A percentile compares a stretch with the other conserved stretches of the same genome.
Evolutionary conservation across 2,329 filamentous ascomycete species (phyloP).

Genomic region (Cytospora chrysosperma): DNA sequence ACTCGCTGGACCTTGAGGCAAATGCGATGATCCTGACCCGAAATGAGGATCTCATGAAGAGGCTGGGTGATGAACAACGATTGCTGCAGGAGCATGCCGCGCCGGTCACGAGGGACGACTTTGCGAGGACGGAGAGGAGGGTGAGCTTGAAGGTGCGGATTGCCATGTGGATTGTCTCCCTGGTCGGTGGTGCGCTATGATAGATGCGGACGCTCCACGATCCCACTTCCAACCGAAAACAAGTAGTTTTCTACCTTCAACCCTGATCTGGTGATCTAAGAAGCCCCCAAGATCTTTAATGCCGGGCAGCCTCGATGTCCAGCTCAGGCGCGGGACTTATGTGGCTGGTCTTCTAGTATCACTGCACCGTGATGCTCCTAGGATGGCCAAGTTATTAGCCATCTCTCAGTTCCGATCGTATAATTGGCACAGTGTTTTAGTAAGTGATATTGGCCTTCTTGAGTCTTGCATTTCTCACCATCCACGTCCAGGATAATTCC

Average conservation of each 20-base stretch:
- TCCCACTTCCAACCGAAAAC: background rate
- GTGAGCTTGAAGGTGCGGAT: conserved; percentile 82
- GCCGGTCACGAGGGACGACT: conserved; percentile 71
- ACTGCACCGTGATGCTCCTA: background rate
- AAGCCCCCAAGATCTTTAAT: background rate
- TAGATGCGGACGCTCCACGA: background rate
- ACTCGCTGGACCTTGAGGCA: conserved; percentile 86
- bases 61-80: conserved; percentile 75
- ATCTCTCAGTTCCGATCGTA: background rate
- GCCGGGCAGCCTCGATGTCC: background rate
- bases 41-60: conserved; percentile 67
- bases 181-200: conserved; percentile 84
- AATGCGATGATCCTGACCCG: conserved; percentile 83
- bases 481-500: too few species aligned
- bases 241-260: too few species aligned
- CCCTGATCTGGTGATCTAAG: background rate
- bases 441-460: too few species aligned
- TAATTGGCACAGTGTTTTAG: too few species aligned
- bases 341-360: background rate
- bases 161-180: conserved; percentile 90
- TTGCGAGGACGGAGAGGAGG: conserved; percentile 76
- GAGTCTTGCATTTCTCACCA: too few species aligned
- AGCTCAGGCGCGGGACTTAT: background rate
- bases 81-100: conserved; percentile 76
- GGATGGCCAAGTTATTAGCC: background rate